Conservation (phyloP, 768 basidiomycete genomes). For the Phlegmacium glaucopus region DNA sequence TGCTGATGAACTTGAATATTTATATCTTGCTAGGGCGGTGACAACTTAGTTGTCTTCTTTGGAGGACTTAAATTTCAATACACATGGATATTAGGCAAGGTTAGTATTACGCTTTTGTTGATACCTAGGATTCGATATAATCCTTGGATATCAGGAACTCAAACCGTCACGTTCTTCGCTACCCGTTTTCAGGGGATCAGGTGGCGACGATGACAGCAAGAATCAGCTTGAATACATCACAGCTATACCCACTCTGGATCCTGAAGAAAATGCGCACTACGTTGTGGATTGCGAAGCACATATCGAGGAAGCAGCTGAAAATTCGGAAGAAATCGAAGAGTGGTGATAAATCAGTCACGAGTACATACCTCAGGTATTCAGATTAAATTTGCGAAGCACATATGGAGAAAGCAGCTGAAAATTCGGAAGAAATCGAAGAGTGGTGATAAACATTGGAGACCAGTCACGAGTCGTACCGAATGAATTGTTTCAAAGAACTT, state of each 20-base stretch:
- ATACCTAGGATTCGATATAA: neutral
- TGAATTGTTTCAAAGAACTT: no score
- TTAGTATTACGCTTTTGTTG: neutral
- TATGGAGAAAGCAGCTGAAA: slow-evolving; percentile 1
- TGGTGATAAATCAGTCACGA: slow-evolving; percentile 1
- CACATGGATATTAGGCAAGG: slow-evolving; percentile 10
- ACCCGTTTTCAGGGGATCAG: no score
- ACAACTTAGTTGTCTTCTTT: slow-evolving; percentile 17
- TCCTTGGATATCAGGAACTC: slow-evolving; percentile 1
- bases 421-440: slow-evolving; percentile 3
- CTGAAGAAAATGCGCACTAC: slow-evolving; percentile 2
- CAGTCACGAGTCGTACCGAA: neutral
- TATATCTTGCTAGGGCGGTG: slow-evolving; percentile 11
- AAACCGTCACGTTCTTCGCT: neutral
- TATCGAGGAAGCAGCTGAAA: slow-evolving; percentile 1
- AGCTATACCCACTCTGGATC: neutral
- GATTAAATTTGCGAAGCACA: slow-evolving; percentile 1
- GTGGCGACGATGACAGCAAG: no score
- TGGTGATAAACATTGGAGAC: no score
- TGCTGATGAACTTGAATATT: neutral
- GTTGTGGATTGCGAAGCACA: neutral
- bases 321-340: slow-evolving; percentile 3
- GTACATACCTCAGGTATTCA: neutral
- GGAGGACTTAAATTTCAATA: slow-evolving; percentile 19
- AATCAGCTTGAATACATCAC: slow-evolving; percentile 1